A percentile compares a stretch with the other conserved stretches of the same genome.
These are phyloP conservation scores for Spergularia azorica DNA, from an alignment of 179 eudicot genomes.

Conservation along the genomic window DNA sequence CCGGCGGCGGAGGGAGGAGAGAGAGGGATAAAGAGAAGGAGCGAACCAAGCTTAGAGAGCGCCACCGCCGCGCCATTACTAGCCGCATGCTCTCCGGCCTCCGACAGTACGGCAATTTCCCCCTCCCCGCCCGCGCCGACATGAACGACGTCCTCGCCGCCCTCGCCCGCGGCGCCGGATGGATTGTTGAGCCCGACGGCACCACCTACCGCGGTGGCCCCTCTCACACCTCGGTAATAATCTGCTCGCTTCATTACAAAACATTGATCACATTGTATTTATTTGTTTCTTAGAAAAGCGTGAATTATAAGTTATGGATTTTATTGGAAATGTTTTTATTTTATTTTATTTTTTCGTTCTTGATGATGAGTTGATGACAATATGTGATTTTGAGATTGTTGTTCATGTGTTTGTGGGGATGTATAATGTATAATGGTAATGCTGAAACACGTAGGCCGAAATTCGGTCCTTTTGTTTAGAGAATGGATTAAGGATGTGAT, in stretches of 20 bases:
- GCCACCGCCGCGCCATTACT: slow-evolving; percentile 71
- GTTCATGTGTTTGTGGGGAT: too few species aligned
- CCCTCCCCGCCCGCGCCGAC: slow-evolving; percentile 64
- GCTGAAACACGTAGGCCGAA: too few species aligned
- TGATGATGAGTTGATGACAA: too few species aligned
- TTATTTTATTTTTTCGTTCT: too few species aligned
- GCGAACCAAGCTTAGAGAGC: slow-evolving; percentile 69
- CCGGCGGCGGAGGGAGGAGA: slow-evolving; percentile 36
- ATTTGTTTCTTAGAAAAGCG: too few species aligned
- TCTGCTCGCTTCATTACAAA: not conserved
- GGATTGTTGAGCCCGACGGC: slow-evolving; percentile 62
- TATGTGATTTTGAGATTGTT: too few species aligned
- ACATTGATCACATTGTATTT: too few species aligned
- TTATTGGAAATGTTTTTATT: too few species aligned
- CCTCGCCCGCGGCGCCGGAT: slow-evolving; percentile 67
- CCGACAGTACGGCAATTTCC: slow-evolving; percentile 67
- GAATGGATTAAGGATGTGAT: too few species aligned
- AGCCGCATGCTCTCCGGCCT: slow-evolving; percentile 73
- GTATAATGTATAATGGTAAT: too few species aligned
- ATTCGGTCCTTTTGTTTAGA: too few species aligned
- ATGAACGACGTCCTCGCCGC: slow-evolving; percentile 73
- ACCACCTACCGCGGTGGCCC: slow-evolving; percentile 47
- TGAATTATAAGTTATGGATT: too few species aligned
- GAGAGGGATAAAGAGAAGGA: slow-evolving; percentile 73
- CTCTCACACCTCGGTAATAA: slow-evolving; percentile 31